Base-by-base conservation (phyloP, 305 asterid genomes). In the Fraxinus xanthoxyloides region DNA sequence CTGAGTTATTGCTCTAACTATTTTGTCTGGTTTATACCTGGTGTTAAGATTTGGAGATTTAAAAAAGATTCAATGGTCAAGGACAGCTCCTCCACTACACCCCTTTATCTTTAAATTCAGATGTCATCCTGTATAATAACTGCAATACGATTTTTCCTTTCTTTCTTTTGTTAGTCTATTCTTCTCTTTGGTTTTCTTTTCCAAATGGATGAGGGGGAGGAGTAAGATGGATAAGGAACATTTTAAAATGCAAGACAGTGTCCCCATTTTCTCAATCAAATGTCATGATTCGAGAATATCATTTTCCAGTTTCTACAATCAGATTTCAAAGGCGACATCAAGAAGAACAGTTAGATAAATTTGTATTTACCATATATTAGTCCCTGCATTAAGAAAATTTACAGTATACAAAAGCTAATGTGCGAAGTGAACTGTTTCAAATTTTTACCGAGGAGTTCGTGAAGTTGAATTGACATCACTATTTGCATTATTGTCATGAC, bases 401-500 rank as follows among this genome's bases (percentile, higher is more conserved):
- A 15, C 9, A 30, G 40, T 69, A 69, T 69, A 67, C 36, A 56
- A 75, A 77, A 77, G 76, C 54, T 43, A 76, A 5, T 51, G 40
- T 30, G 77, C 17, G 10, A 76, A 40, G 38, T 48, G 26, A 78
- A 31, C 46, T 69, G 43, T 35, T 43, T 72, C 35, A 38, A 82
- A 63, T 43, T 76, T 84, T 84, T 84, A 88, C 91, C 90, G 56
- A 35, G 84, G 73, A 28, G 84, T 80, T 69, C 67, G 83, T 34
- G 85, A 87, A 63, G 86, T 86, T 59, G 90, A 78, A 79, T 83
- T 81, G 21, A 86, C 30, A 48, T 83, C 87, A 59, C 75, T 76
- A 46, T 88, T 88, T 12, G 54, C 87, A 79, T 85, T 83, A 76
- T 72, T 78, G 19, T 5, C 79, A 61, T 77, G 88, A 76, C 79